Percentiles rank a stretch among this genome's conserved stretches.
These are phyloP conservation scores for Ustilaginoidea virens DNA, from an alignment of 2,329 filamentous ascomycete species.

Conservation along the genomic window DNA sequence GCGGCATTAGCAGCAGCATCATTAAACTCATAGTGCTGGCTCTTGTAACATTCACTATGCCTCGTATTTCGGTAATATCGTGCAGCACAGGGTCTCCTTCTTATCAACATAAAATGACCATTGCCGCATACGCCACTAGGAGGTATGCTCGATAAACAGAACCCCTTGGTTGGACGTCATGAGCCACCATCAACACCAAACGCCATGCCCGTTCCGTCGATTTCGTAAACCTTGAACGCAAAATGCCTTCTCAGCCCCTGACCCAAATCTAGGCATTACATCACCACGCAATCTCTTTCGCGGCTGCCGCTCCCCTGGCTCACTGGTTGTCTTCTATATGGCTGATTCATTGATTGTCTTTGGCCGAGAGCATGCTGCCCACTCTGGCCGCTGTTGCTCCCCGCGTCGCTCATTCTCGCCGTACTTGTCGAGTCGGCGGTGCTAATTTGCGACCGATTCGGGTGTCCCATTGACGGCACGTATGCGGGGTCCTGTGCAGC, in stretches of 20 bases:
- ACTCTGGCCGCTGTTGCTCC: not conserved
- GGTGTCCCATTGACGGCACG: constrained; percentile 34
- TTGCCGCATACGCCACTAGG: no score
- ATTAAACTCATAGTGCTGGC: no score
- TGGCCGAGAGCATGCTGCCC: not conserved
- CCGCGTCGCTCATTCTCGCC: constrained; percentile 2
- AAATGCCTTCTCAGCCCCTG: no score
- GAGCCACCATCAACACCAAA: no score
- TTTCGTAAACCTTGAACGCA: no score
- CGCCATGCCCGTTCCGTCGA: not conserved
- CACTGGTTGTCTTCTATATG: constrained; percentile 7
- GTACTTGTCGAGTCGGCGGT: constrained; percentile 4
- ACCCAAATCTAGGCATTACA: constrained; percentile 19
- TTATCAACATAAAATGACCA: no score
- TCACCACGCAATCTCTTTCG: constrained; percentile 28
- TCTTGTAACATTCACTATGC: no score
- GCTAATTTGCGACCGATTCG: constrained; percentile 29
- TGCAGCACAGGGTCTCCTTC: no score
- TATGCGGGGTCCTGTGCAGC: constrained; percentile 36
- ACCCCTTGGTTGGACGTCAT: no score
- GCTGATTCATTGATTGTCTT: not conserved
- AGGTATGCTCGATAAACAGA: no score
- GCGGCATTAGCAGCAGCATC: no score
- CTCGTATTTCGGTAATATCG: no score
- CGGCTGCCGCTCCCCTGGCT: constrained; percentile 7